phyloP scores from a whole-genome alignment of 257 asterid genomes.

The Lycium ferocissimum region DNA sequence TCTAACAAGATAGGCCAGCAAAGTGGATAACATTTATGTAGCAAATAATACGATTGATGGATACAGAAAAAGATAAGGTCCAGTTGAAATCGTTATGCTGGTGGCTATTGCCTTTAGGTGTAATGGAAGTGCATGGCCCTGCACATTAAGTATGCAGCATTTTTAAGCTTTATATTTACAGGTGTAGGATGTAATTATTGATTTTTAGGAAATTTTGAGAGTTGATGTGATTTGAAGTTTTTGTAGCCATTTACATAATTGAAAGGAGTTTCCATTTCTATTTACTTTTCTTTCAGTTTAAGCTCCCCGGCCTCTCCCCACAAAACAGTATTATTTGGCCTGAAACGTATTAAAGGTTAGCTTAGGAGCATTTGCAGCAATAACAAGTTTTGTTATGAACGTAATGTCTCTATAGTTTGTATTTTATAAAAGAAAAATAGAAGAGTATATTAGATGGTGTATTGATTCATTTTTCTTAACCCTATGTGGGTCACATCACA shows the following conservation, averaged over 20 bases:
- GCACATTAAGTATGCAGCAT: slow-evolving; percentile 20
- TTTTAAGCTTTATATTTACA: slow-evolving; percentile 17
- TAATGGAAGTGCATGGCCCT: slow-evolving; percentile 6
- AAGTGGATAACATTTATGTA: slow-evolving; percentile 6
- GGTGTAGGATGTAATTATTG: neutral
- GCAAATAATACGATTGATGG: neutral
- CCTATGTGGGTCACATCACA: neutral
- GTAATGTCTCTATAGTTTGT: neutral
- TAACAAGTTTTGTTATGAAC: neutral
- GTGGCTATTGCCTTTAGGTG: neutral
- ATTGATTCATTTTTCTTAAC: neutral
- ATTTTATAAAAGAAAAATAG: neutral
- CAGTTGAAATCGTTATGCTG: neutral
- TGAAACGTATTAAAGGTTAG: neutral
- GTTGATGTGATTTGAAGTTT: neutral
- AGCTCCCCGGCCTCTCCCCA: neutral
- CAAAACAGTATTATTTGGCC: neutral
- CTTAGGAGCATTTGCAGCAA: neutral
- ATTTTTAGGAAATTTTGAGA: slow-evolving; percentile 13
- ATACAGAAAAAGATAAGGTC: neutral
- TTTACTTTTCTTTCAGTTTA: neutral
- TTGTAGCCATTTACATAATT: neutral
- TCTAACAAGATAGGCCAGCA: neutral
- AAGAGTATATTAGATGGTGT: neutral
- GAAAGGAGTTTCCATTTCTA: neutral